Evolutionary conservation across 441 rosid species (phyloP).

Genomic region (Erysimum pusillum): DNA sequence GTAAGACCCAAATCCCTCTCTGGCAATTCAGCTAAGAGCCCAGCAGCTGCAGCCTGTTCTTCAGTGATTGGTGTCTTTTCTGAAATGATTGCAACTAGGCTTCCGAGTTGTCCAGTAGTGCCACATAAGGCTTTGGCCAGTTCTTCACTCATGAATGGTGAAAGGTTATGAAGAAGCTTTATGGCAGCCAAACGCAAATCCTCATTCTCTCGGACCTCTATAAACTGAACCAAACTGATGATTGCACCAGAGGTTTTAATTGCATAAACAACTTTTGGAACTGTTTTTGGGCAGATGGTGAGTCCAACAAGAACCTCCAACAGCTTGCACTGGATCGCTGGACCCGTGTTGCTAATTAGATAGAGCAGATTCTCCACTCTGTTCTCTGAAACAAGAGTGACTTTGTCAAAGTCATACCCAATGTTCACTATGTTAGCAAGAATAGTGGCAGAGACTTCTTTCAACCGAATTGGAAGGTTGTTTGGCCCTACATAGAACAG

Average conservation of each 20-base stretch:
- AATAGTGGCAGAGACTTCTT: conserved; percentile 93
- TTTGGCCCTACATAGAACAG: conserved; percentile 81
- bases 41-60: conserved; percentile 92
- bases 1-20: conserved; percentile 92
- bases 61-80: conserved; percentile 82
- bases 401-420: conserved; percentile 74
- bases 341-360: conserved; percentile 95
- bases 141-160: conserved; percentile 89
- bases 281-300: conserved; percentile 73
- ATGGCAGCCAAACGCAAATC: conserved; percentile 88
- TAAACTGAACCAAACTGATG: conserved; percentile 93
- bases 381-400: conserved; percentile 87
- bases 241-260: conserved; percentile 91
- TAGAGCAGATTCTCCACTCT: conserved; percentile 82
- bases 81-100: conserved; percentile 70
- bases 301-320: conserved; percentile 96
- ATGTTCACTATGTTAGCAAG: conserved; percentile 88
- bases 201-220: conserved; percentile 64
- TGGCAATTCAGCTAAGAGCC: conserved; percentile 94
- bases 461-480: conserved; percentile 84
- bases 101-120: conserved; percentile 83
- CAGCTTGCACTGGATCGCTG: conserved; percentile 90
- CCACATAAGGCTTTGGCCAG: conserved; percentile 83
- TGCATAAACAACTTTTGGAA: conserved; percentile 79
- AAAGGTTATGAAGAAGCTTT: conserved; percentile 83